Evolutionary conservation across 495 filamentous ascomycete genomes (phyloP).

Genomic region (Geoglossum glabrum): DNA sequence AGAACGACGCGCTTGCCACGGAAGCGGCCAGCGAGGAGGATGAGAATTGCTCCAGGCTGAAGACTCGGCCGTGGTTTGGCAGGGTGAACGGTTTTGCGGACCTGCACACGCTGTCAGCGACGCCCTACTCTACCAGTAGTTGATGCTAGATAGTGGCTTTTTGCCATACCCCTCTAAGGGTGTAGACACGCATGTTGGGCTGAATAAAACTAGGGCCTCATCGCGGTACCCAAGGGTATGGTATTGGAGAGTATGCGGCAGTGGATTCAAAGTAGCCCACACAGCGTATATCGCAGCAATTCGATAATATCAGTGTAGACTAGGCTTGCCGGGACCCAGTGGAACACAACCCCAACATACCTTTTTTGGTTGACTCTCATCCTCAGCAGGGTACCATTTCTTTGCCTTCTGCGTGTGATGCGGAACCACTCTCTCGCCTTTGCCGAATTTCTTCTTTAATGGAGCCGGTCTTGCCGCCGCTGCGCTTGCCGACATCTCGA

Average conservation of each 20-base stretch:
- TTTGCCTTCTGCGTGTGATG: slow-evolving; percentile 70
- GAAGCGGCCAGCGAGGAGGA: slow-evolving; percentile 98
- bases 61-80: slow-evolving; percentile 71
- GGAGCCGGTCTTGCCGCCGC: slow-evolving; percentile 17
- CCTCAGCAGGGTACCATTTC: slow-evolving; percentile 99
- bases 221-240: not conserved
- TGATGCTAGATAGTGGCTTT: not conserved
- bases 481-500: slow-evolving; percentile 36
- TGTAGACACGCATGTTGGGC: too few species aligned
- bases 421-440: slow-evolving; percentile 80
- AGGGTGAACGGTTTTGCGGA: slow-evolving; percentile 81
- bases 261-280: not conserved
- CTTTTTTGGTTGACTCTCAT: slow-evolving; percentile 78
- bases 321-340: not conserved
- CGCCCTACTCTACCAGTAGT: not conserved
- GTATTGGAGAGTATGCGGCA: not conserved
- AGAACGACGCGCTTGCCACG: slow-evolving; percentile 98
- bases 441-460: slow-evolving; percentile 91
- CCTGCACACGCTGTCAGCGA: slow-evolving; percentile 26
- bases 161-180: not conserved
- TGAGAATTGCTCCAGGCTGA: slow-evolving; percentile 81
- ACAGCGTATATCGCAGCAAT: not conserved
- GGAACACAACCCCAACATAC: slow-evolving; percentile 28
- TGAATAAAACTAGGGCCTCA: not conserved
- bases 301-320: not conserved